phyloP scores from a whole-genome alignment of 2,329 filamentous ascomycete genomes.

The Didymella keratinophila region DNA sequence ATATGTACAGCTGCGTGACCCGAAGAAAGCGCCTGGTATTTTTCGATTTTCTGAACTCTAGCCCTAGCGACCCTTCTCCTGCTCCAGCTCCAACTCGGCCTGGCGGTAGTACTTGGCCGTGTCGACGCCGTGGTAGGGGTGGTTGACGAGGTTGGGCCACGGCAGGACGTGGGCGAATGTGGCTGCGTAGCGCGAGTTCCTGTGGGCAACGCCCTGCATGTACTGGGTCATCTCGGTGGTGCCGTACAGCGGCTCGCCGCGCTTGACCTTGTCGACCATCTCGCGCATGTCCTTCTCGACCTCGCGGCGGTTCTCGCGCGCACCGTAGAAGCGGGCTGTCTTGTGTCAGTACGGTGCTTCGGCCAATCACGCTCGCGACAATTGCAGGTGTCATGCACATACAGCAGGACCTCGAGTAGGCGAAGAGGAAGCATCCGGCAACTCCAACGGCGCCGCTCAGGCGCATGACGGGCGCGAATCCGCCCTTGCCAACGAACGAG shows the following conservation, averaged over 20 bases:
- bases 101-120: constrained; percentile 98
- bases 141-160: constrained; percentile 99
- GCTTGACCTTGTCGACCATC: constrained; percentile 97
- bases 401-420: constrained; percentile 86
- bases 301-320: constrained; percentile 90
- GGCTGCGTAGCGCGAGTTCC: constrained; percentile 91
- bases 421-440: constrained; percentile 80
- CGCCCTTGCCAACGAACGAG: constrained; percentile 82
- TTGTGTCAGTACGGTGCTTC: neutral
- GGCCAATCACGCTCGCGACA: constrained; percentile 5
- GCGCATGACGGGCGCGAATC: constrained; percentile 84
- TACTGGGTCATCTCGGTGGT: constrained; percentile 79
- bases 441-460: constrained; percentile 76
- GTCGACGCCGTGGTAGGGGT: constrained; percentile 86
- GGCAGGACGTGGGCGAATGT: constrained; percentile 85
- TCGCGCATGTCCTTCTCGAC: constrained; percentile 96
- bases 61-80: constrained; percentile 60
- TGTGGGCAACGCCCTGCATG: constrained; percentile 90
- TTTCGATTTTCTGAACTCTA: constrained; percentile 1
- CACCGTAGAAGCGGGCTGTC: constrained; percentile 92
- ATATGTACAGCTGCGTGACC: constrained; percentile 39
- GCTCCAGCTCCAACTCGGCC: constrained; percentile 91
- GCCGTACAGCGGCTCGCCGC: constrained; percentile 88
- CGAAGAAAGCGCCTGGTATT: constrained; percentile 28
- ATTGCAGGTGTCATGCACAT: constrained; percentile 54